These are phyloP conservation scores for Acidiella bohemica DNA, from an alignment of 495 filamentous ascomycete genomes.

Conservation along the genomic window DNA sequence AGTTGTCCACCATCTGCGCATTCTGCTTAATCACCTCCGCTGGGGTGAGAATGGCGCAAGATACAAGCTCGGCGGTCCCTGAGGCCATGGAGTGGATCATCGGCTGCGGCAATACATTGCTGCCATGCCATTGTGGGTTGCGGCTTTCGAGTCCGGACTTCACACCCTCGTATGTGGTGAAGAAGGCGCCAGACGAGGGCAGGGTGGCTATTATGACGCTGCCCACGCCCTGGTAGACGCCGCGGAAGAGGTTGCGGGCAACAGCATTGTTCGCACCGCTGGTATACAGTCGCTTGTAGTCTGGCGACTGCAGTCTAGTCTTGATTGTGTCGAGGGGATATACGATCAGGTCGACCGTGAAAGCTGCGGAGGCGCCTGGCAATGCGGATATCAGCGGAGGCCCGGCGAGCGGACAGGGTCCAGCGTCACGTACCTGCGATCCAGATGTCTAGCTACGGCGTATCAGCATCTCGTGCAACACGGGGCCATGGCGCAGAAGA, in stretches of 20 bases:
- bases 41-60: conserved; percentile 74
- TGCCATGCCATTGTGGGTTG: conserved; percentile 29
- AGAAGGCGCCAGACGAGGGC: conserved; percentile 82
- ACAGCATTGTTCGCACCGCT: conserved; percentile 39
- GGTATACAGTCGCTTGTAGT: conserved; percentile 51
- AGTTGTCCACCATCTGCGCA: conserved; percentile 54
- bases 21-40: conserved; percentile 91
- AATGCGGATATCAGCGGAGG: conserved; percentile 22
- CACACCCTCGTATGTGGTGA: conserved; percentile 70
- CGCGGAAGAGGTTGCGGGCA: conserved; percentile 49
- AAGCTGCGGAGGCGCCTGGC: conserved; percentile 71
- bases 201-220: conserved; percentile 79
- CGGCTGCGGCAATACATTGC: conserved; percentile 42
- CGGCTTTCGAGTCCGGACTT: conserved; percentile 44
- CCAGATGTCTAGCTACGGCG: no score
- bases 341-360: conserved; percentile 64
- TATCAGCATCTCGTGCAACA: no score
- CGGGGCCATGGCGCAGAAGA: no score
- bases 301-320: conserved; percentile 66
- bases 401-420: no score
- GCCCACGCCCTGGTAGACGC: conserved; percentile 78
- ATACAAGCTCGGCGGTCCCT: conserved; percentile 60
- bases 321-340: conserved; percentile 81
- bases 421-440: no score
- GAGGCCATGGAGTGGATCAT: conserved; percentile 59